These are phyloP conservation scores for baker's yeast (Saccharomyces cerevisiae) DNA, from an alignment of 805 yeast genomes.

Conservation along the genomic window DNA sequence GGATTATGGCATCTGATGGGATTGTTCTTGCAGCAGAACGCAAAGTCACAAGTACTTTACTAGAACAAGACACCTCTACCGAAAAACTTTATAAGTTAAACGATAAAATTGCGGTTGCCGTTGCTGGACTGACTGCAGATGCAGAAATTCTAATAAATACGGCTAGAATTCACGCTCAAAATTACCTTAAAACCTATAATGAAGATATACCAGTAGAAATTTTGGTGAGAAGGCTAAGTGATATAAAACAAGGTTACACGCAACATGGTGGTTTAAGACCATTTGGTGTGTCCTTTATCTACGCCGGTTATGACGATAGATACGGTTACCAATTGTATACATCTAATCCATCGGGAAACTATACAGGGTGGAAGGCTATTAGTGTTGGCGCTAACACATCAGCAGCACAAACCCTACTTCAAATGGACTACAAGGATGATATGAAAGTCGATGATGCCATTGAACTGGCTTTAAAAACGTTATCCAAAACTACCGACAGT, in stretches of 20 bases:
- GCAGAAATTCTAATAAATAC: slow-evolving; percentile 83
- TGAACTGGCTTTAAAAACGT: slow-evolving; percentile 80
- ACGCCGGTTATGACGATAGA: slow-evolving; percentile 90
- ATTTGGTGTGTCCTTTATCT: slow-evolving; percentile 91
- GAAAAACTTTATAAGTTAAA: slow-evolving; percentile 85
- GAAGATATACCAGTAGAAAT: slow-evolving; percentile 92
- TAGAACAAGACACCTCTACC: slow-evolving; percentile 88
- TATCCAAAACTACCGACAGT: slow-evolving; percentile 89
- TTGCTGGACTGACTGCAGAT: slow-evolving; percentile 97
- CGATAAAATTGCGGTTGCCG: slow-evolving; percentile 83
- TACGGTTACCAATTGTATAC: slow-evolving; percentile 88
- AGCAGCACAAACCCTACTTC: slow-evolving; percentile 90
- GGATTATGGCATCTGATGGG: slow-evolving; percentile 79
- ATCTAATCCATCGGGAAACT: slow-evolving; percentile 95
- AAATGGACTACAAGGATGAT: slow-evolving; percentile 89
- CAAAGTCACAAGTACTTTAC: slow-evolving; percentile 83
- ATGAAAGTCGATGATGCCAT: slow-evolving; percentile 66
- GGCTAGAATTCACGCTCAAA: slow-evolving; percentile 81
- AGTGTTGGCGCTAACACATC: slow-evolving; percentile 93
- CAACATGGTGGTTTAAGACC: slow-evolving; percentile 99
- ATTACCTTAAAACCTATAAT: slow-evolving; percentile 74
- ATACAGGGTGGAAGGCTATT: slow-evolving; percentile 97
- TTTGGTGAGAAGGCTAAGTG: slow-evolving; percentile 81
- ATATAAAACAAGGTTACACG: slow-evolving; percentile 94
- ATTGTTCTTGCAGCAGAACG: slow-evolving; percentile 95